Evolutionary conservation across 345 rosid species (phyloP).

Genomic region (Dipteronia sinensis): DNA sequence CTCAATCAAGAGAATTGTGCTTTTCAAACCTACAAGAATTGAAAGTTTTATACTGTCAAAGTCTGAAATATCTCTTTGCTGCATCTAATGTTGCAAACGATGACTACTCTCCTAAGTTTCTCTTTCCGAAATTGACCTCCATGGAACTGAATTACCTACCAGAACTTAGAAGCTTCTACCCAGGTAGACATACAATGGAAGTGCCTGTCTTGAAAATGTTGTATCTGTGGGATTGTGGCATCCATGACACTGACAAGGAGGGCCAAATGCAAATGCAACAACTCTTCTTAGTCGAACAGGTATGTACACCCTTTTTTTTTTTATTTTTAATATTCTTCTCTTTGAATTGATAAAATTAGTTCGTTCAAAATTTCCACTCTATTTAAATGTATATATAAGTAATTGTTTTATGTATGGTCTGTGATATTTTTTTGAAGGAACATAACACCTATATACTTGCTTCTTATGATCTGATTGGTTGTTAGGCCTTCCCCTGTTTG

Average conservation of each 20-base stretch:
- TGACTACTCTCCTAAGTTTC: not conserved
- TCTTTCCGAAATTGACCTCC: too few species aligned
- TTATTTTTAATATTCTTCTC: too few species aligned
- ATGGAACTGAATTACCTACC: too few species aligned
- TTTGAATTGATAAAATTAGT: not conserved
- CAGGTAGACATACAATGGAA: slow-evolving; percentile 7
- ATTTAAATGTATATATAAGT: too few species aligned
- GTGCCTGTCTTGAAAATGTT: slow-evolving; percentile 22
- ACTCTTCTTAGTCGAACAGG: not conserved
- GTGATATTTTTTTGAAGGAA: not conserved
- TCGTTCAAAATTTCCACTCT: not conserved
- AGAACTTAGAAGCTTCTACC: slow-evolving; percentile 19
- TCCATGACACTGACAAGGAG: not conserved
- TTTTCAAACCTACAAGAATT: too few species aligned
- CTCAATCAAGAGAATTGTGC: too few species aligned
- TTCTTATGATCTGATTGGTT: too few species aligned
- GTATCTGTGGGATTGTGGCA: not conserved
- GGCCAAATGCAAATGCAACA: not conserved
- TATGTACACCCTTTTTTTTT: not conserved
- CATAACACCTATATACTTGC: too few species aligned
- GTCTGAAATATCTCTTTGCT: too few species aligned
- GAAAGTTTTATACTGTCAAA: rapidly evolving
- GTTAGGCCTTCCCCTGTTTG: too few species aligned
- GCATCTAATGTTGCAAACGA: too few species aligned
- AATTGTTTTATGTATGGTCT: not conserved